Evolutionary conservation across 441 rosid species (phyloP).

Genomic region (Syzygium syzygioides): DNA sequence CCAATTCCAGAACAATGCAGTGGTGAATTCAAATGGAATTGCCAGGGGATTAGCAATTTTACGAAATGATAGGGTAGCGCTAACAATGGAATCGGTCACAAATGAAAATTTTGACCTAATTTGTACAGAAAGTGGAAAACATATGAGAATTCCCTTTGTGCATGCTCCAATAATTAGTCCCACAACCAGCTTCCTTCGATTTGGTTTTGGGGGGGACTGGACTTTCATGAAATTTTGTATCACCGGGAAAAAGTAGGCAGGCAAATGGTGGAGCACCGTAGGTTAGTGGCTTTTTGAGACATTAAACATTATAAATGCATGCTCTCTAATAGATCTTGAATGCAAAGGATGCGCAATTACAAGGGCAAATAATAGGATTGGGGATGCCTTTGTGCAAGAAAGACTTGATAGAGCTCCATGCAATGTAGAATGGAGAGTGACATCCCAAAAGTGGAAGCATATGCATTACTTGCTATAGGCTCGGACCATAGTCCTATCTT

Average conservation of each 20-base stretch:
- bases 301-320: not conserved
- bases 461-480: not conserved
- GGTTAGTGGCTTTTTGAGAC: accelerated
- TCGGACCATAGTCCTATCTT: not conserved
- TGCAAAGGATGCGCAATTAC: not conserved
- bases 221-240: not conserved
- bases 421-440: not conserved
- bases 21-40: not conserved
- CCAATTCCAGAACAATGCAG: not conserved
- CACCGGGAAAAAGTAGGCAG: no score
- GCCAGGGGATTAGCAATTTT: not conserved
- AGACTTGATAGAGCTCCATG: not conserved
- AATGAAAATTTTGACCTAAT: not conserved
- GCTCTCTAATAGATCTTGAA: not conserved
- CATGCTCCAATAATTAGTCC: not conserved
- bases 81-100: not conserved
- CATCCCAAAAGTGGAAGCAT: accelerated
- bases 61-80: not conserved
- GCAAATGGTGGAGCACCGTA: not conserved
- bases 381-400: not conserved
- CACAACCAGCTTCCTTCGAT: not conserved
- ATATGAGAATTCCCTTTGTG: not conserved
- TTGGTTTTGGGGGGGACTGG: accelerated
- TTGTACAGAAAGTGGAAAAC: not conserved
- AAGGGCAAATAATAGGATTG: not conserved